These are phyloP conservation scores for Ceratocystis harringtonii DNA, from an alignment of 2,329 filamentous ascomycete genomes.

Conservation along the genomic window DNA sequence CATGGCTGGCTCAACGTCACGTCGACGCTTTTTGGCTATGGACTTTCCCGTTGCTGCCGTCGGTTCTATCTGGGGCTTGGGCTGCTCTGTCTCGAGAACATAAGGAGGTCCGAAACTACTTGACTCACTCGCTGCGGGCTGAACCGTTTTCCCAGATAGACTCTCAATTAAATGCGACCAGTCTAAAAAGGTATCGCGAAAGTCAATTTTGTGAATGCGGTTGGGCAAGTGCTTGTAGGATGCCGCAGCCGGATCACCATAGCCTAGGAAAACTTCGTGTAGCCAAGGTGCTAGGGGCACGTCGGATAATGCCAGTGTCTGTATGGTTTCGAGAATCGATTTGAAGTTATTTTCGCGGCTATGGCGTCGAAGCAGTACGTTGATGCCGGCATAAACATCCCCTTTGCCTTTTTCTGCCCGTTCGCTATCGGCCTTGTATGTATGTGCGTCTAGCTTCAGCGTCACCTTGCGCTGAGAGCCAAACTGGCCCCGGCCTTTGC, in stretches of 20 bases:
- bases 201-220: constrained; percentile 66
- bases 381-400: constrained; percentile 72
- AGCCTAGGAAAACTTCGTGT: constrained; percentile 94
- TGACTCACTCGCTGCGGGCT: constrained; percentile 56
- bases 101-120: constrained; percentile 78
- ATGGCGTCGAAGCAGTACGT: constrained; percentile 68
- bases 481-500: constrained; percentile 38
- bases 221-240: constrained; percentile 72
- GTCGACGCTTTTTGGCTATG: constrained; percentile 72
- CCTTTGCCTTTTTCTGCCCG: constrained; percentile 48
- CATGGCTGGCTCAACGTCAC: constrained; percentile 55
- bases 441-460: constrained; percentile 62
- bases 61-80: constrained; percentile 25
- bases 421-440: constrained; percentile 65
- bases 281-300: constrained; percentile 81
- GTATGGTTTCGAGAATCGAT: constrained; percentile 80
- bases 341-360: constrained; percentile 96
- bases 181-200: constrained; percentile 84
- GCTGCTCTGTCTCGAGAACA: constrained; percentile 52
- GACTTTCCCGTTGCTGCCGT: constrained; percentile 38
- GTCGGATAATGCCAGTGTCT: constrained; percentile 68
- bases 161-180: constrained; percentile 90
- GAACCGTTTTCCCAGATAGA: constrained; percentile 72
- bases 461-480: constrained; percentile 45
- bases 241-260: constrained; percentile 79